Evolutionary conservation across 306 rosid species (phyloP).

Genomic region (Gastrolobium villosum): DNA sequence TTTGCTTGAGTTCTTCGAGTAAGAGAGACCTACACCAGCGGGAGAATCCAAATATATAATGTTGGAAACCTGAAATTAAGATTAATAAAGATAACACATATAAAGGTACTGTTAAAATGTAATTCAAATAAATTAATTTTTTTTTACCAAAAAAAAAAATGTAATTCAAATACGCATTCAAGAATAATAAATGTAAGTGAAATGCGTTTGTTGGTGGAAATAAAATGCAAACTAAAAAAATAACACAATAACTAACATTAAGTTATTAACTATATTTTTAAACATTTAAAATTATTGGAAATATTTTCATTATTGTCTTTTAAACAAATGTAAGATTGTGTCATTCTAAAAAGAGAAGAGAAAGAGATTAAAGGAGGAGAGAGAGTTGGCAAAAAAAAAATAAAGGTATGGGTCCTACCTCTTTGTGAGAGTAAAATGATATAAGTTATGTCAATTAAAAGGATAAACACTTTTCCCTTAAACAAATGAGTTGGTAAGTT

Average conservation of each 20-base stretch:
- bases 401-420: too few species aligned
- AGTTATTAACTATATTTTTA: neutral
- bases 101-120: neutral
- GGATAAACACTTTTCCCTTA: too few species aligned
- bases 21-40: constrained; percentile 86
- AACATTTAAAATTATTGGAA: neutral
- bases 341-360: too few species aligned
- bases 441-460: too few species aligned
- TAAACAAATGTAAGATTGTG: too few species aligned
- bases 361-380: too few species aligned
- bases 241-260: neutral
- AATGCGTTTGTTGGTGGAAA: neutral
- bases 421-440: too few species aligned
- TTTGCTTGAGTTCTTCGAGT: constrained; percentile 66
- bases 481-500: neutral
- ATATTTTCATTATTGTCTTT: too few species aligned
- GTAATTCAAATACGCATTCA: neutral
- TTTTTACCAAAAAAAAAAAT: too few species aligned
- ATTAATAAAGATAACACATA: neutral
- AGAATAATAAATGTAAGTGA: neutral
- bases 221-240: neutral
- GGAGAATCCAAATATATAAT: constrained; percentile 92
- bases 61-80: constrained; percentile 71
- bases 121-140: neutral
- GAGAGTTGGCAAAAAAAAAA: too few species aligned